phyloP scores from a whole-genome alignment of 345 rosid genomes.

The Aethionema arabicum region DNA sequence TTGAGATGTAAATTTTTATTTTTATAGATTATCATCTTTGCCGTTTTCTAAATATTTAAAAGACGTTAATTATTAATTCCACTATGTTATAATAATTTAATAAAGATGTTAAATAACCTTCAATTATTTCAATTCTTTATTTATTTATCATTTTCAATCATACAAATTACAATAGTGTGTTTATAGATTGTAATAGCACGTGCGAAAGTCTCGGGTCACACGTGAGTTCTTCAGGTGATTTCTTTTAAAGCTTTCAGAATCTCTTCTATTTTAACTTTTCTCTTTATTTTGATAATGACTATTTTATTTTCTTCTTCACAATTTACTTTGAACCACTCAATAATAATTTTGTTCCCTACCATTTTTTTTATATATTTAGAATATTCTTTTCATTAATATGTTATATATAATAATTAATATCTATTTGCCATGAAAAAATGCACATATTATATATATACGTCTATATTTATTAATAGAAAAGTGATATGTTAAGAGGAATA shows the following conservation, averaged over 20 bases:
- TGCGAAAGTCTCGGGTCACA: constrained; percentile 20
- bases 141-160: constrained; percentile 6
- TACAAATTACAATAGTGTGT: constrained; percentile 21
- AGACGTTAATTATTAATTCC: too few species aligned
- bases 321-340: constrained; percentile 4
- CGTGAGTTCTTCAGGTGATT: constrained; percentile 40
- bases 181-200: constrained; percentile 13
- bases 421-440: background rate
- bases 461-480: background rate
- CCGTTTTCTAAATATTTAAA: too few species aligned
- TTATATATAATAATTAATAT: background rate
- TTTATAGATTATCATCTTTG: constrained; percentile 16
- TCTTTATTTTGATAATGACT: constrained; percentile 5
- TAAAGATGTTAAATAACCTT: background rate
- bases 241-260: constrained; percentile 28
- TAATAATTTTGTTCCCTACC: background rate
- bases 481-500: constrained; percentile 3
- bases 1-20: constrained; percentile 38
- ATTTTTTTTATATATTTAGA: constrained; percentile 5
- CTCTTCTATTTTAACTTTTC: too few species aligned
- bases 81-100: too few species aligned
- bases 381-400: background rate
- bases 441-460: background rate
- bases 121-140: background rate
- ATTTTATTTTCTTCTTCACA: constrained; percentile 13